Base-by-base conservation (phyloP, 2,329 filamentous ascomycete species). In the Pestalotiopsis sp. region DNA sequence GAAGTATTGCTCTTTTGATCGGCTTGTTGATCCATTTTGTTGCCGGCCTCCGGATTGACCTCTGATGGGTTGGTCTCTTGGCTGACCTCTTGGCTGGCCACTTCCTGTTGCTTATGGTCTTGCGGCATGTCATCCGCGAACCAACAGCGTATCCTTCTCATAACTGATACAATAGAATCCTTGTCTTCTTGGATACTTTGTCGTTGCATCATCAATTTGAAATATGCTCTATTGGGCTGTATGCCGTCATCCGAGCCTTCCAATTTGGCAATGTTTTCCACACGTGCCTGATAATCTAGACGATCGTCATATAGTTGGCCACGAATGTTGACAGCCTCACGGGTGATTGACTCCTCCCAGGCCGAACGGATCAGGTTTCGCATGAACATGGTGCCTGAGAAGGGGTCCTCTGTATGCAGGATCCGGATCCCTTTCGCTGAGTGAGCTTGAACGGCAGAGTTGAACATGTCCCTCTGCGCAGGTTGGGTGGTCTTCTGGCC, bases 291-390 rank as follows among this genome's bases (percentile, higher is more conserved):
- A n/a, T 52, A 52, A 2, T 52, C 14, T 52, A 6, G 6, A n/a
- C 3, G 6, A 20, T 52, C 44, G n/a, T 0, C 3, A 3, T 20
- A 0, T 7, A 17, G 3, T n/a, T n/a, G 13, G 5, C 20, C 44
- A 20, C n/a, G 7, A 11, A 20, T n/a, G 1, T 20, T n/a, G 17
- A 4, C 17, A n/a, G 4, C 4, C 5, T 20, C 44, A 7, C 44
- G 44, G n/a, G n/a, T 17, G 13, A 52, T 3, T 7, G 9, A 7
- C 4, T 20, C 3, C 9, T 52, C 44, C 44, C 44, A 52, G n/a
- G 17, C 44, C 17, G 44, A 52, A 5, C 17, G 44, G 17, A 52
- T 20, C 14, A 52, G 5, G 5, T 52, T 52, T n/a, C 44, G 44
- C 4, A 52, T n/a, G 14, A 20, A 1, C 17, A 52, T n/a, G 4